A percentile compares a stretch with the other conserved stretches of the same genome.
Evolutionary conservation across 192 early-diverging fungal genomes (phyloP).

Genomic region (Geosiphon pyriformis): DNA sequence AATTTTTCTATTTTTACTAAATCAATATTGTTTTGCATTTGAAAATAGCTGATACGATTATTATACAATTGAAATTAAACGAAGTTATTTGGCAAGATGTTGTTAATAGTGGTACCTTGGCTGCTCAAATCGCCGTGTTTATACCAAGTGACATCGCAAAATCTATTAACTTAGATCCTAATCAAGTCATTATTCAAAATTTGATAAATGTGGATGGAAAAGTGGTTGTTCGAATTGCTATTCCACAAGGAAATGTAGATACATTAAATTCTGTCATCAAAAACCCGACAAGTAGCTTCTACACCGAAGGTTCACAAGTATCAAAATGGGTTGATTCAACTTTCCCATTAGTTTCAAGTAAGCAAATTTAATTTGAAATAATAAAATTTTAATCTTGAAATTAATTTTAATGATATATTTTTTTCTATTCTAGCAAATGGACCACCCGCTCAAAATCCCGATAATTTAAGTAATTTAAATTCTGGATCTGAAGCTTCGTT

Average conservation of each 20-base stretch:
- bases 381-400: neutral
- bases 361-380: neutral
- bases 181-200: neutral
- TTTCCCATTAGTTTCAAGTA: neutral
- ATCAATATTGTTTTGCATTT: too few relatives aligned
- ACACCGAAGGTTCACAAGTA: neutral
- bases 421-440: neutral
- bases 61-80: neutral
- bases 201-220: neutral
- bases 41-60: neutral
- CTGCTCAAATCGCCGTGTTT: slow-evolving; percentile 6
- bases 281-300: slow-evolving; percentile 1
- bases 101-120: neutral
- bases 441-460: neutral
- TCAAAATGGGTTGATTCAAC: neutral
- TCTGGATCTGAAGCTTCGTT: neutral
- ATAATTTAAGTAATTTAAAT: neutral
- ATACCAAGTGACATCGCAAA: neutral
- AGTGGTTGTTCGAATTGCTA: neutral
- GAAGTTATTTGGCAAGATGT: neutral
- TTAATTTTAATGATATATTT: neutral
- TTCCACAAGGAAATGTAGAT: neutral
- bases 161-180: neutral
- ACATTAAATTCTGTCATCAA: neutral
- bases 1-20: too few relatives aligned